Evolutionary conservation across 2,329 filamentous ascomycete species (phyloP).

Genomic region (Tolypocladium nubicola): DNA sequence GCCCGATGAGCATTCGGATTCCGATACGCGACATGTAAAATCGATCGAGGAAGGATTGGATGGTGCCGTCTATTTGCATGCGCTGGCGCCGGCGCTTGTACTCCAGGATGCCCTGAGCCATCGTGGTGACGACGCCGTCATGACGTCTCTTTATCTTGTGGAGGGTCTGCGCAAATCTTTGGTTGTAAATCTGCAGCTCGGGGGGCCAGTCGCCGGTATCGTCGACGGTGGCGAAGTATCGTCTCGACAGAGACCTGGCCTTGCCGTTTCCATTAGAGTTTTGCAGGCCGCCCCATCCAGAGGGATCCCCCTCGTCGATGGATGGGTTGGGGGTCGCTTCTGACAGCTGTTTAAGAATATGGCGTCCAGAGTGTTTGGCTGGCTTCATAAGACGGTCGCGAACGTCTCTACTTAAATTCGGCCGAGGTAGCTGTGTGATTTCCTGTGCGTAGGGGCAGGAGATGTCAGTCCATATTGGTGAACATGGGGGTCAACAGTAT

Average conservation of each 20-base stretch:
- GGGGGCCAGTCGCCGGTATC: conserved; percentile 86
- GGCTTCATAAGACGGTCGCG: conserved; percentile 69
- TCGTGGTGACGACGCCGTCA: conserved; percentile 94
- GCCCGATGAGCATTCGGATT: conserved; percentile 97
- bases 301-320: conserved; percentile 73
- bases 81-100: conserved; percentile 95
- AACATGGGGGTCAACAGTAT: neutral
- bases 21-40: conserved; percentile 99
- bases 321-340: conserved; percentile 87
- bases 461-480: conserved; percentile 1
- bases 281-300: conserved; percentile 39
- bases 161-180: conserved; percentile 75
- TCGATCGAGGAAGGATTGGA: conserved; percentile 93
- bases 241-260: conserved; percentile 38
- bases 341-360: conserved; percentile 60
- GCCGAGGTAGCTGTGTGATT: conserved; percentile 78
- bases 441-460: conserved; percentile 45
- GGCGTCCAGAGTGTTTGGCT: conserved; percentile 41
- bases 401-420: conserved; percentile 63
- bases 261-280: conserved; percentile 33
- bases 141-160: conserved; percentile 93
- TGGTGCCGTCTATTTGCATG: conserved; percentile 96
- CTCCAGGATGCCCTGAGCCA: conserved; percentile 94
- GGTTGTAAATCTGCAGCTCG: conserved; percentile 89
- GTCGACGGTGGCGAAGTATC: conserved; percentile 86